Percentiles rank a stretch among this genome's conserved stretches.
Evolutionary conservation across 306 rosid species (phyloP).

Genomic region (Arachis hypogaea): DNA sequence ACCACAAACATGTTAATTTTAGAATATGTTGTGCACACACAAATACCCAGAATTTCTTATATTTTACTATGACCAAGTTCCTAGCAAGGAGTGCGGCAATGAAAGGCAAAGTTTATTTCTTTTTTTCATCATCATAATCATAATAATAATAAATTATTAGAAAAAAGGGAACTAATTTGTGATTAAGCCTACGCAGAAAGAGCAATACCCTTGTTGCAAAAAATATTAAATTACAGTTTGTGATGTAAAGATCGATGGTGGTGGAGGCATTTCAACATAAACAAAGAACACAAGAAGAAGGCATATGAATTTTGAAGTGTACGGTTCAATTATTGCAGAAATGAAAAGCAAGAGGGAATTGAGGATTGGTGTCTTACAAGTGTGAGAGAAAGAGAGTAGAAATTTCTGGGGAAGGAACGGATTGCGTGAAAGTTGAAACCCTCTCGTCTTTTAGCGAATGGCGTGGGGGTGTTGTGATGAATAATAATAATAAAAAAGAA

Average conservation of each 20-base stretch:
- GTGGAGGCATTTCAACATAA: slow-evolving; percentile 31
- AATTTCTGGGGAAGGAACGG: slow-evolving; percentile 7
- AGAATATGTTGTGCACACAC: slow-evolving; percentile 21
- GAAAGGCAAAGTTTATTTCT: neutral
- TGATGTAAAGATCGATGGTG: slow-evolving; percentile 48
- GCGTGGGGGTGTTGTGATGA: slow-evolving; percentile 34
- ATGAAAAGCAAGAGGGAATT: slow-evolving; percentile 24
- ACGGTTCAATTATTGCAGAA: slow-evolving; percentile 13
- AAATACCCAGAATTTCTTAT: slow-evolving; percentile 19
- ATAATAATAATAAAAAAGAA: slow-evolving; percentile 2
- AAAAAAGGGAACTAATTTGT: slow-evolving; percentile 4
- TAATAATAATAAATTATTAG: neutral
- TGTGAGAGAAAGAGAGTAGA: neutral
- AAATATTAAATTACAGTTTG: neutral
- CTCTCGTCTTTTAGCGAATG: slow-evolving; percentile 14
- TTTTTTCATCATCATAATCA: too few relatives aligned
- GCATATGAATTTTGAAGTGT: neutral
- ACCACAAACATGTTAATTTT: slow-evolving; percentile 8
- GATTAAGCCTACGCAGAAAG: slow-evolving; percentile 19
- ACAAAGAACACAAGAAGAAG: slow-evolving; percentile 6
- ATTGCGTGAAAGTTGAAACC: slow-evolving; percentile 35
- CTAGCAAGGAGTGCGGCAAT: slow-evolving; percentile 10
- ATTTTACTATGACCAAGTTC: slow-evolving; percentile 35
- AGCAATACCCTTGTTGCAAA: neutral
- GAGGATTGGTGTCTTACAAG: slow-evolving; percentile 32